Evolutionary conservation across 768 basidiomycete species (phyloP).

Genomic region (Xerocomellus chrysenteron): DNA sequence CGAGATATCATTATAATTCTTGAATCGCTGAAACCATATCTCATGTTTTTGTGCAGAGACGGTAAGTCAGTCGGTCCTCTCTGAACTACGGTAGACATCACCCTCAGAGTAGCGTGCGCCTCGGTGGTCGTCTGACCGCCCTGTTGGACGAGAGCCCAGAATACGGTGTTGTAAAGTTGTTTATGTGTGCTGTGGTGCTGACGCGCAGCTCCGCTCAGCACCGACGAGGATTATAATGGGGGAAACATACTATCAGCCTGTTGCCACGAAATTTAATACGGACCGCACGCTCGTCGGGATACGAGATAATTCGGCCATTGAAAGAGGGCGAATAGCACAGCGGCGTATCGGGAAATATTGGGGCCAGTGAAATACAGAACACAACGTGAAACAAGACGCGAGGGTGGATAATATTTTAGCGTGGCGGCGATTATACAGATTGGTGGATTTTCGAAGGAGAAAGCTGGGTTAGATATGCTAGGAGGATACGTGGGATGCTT

Average conservation of each 20-base stretch:
- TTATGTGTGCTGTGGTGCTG: constrained; percentile 78
- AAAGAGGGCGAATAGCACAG: constrained; percentile 88
- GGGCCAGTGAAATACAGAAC: constrained; percentile 86
- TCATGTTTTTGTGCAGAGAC: constrained; percentile 90
- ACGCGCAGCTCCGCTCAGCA: constrained; percentile 17
- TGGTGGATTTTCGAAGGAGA: constrained; percentile 70
- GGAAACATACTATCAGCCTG: constrained; percentile 84
- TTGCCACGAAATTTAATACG: constrained; percentile 93
- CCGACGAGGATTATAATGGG: background rate
- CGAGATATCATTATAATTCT: constrained; percentile 81
- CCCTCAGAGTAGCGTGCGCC: constrained; percentile 79
- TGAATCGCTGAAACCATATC: constrained; percentile 77
- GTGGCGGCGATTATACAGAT: constrained; percentile 80
- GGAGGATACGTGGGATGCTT: background rate
- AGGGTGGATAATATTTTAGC: constrained; percentile 85
- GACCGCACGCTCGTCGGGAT: constrained; percentile 69
- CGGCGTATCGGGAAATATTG: constrained; percentile 64
- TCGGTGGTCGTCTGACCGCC: constrained; percentile 76
- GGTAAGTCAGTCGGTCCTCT: constrained; percentile 39
- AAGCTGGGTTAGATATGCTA: constrained; percentile 53
- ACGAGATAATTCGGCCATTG: constrained; percentile 84
- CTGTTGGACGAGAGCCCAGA: constrained; percentile 90
- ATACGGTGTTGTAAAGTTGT: constrained; percentile 96
- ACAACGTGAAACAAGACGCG: constrained; percentile 86
- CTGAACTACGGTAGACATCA: constrained; percentile 30